These are phyloP conservation scores for Berberis vulgaris DNA, from an alignment of 164 flowering plant genomes.

Conservation along the genomic window DNA sequence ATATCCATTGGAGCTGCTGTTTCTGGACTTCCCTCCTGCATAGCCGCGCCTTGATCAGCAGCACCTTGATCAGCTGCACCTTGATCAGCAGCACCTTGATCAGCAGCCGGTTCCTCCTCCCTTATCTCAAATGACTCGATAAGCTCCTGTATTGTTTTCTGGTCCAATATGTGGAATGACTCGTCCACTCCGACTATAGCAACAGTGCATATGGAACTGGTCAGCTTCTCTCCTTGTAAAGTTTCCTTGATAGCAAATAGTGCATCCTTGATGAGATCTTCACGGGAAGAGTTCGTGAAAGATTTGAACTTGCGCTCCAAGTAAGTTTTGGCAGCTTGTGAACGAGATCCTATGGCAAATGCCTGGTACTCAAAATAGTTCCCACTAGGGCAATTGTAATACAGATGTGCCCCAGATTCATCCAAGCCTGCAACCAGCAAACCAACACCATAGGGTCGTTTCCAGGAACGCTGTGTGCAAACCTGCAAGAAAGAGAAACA, in stretches of 20 bases:
- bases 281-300: conserved; percentile 54
- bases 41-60: conserved; percentile 11
- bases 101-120: conserved; percentile 39
- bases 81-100: conserved; percentile 21
- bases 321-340: conserved; percentile 97
- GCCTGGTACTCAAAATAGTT: conserved; percentile 92
- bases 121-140: conserved; percentile 69
- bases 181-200: conserved; percentile 76
- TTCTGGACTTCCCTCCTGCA: conserved; percentile 30
- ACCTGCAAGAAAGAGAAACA: conserved; percentile 31
- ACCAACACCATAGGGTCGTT: conserved; percentile 95
- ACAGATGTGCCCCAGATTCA: conserved; percentile 77
- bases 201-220: conserved; percentile 80
- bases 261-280: conserved; percentile 75
- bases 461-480: conserved; percentile 93
- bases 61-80: no score
- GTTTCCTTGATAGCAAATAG: conserved; percentile 87
- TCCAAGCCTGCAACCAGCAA: conserved; percentile 77
- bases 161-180: conserved; percentile 61
- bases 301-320: conserved; percentile 75
- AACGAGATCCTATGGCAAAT: conserved; percentile 93
- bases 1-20: conserved; percentile 60
- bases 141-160: conserved; percentile 51
- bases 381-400: conserved; percentile 98
- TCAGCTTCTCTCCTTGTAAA: conserved; percentile 80